Evolutionary conservation across 495 filamentous ascomycete genomes (phyloP).

Genomic region (Neurospora sp.): DNA sequence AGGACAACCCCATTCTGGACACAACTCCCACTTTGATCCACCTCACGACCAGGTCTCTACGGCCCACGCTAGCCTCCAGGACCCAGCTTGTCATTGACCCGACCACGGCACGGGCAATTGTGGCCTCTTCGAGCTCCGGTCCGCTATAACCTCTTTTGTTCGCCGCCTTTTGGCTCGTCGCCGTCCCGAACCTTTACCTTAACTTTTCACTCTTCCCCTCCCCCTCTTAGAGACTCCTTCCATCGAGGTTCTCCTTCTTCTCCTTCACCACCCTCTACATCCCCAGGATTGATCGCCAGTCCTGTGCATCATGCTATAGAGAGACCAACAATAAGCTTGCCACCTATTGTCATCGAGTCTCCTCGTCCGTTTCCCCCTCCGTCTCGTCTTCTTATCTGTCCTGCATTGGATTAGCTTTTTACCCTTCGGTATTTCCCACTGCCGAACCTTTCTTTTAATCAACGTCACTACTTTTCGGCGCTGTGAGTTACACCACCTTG

Average conservation of each 20-base stretch:
- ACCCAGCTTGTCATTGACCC: neutral
- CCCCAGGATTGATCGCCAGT: neutral
- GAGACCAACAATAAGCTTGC: neutral
- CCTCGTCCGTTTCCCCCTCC: neutral
- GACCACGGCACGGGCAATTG: neutral
- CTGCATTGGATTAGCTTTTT: neutral
- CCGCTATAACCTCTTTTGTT: neutral
- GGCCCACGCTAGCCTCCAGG: neutral
- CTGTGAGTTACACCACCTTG: neutral
- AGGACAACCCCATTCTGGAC: neutral
- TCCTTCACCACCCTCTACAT: neutral
- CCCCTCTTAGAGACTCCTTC: neutral
- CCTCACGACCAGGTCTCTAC: neutral
- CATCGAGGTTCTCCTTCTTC: neutral
- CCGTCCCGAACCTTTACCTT: neutral
- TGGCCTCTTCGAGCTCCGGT: neutral
- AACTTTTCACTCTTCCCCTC: neutral
- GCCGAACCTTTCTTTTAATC: neutral
- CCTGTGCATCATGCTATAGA: neutral
- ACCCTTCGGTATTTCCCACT: neutral
- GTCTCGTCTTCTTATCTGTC: neutral
- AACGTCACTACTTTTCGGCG: neutral
- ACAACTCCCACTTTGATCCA: neutral
- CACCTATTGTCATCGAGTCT: neutral
- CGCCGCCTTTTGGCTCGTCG: neutral